phyloP scores from a whole-genome alignment of 176 grass and related monocot genomes.

The Echinochloa phyllopogon region DNA sequence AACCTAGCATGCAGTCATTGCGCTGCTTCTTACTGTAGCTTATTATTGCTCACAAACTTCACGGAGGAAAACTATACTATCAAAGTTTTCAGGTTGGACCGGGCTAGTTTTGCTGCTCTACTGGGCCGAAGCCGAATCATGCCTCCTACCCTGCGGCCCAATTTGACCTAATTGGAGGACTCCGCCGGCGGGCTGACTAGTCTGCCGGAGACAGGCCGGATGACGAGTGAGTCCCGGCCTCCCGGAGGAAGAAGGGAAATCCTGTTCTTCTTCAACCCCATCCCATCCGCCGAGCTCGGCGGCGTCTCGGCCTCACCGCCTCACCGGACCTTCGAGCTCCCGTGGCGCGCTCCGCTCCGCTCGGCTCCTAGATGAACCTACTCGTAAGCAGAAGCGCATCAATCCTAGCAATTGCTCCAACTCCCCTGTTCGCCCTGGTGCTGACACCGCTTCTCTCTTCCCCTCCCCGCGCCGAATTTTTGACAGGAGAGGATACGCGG shows the following conservation, averaged over 20 bases:
- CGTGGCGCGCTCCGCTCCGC: background rate
- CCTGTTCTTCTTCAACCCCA: background rate
- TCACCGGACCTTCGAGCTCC: background rate
- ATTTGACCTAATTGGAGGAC: background rate
- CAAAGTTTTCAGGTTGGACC: no score
- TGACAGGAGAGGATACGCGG: slow-evolving; percentile 53
- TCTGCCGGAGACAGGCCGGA: background rate
- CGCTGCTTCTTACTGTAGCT: no score
- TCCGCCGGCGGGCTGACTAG: background rate
- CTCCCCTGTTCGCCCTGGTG: background rate
- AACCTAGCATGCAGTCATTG: no score
- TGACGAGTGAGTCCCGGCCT: background rate
- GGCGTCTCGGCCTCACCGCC: slow-evolving; percentile 14
- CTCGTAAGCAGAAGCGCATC: slow-evolving; percentile 41
- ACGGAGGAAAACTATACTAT: no score
- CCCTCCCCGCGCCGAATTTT: background rate
- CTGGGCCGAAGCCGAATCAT: background rate
- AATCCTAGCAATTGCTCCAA: background rate
- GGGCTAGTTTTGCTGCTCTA: no score
- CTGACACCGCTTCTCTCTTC: background rate
- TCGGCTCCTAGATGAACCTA: slow-evolving; percentile 50
- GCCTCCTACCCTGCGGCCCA: background rate
- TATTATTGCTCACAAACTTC: no score
- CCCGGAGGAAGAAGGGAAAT: background rate
- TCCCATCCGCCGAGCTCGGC: slow-evolving; percentile 22